phyloP scores from a whole-genome alignment of 202 grass and related monocot species.

The Elaeis oleifera region DNA sequence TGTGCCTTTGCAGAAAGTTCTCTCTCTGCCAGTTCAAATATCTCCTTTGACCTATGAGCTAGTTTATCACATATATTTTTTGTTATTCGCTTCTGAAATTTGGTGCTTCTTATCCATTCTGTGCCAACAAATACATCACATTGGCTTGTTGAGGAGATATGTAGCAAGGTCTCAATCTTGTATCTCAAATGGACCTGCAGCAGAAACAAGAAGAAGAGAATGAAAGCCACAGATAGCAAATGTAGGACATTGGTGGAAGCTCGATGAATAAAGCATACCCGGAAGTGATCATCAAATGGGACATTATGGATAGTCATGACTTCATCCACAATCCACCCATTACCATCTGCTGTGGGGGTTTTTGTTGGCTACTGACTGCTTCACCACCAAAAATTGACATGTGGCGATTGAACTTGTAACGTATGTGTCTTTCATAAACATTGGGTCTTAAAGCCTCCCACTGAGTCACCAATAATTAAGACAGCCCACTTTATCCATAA shows the following conservation, averaged over 20 bases:
- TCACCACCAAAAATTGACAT: conserved; percentile 77
- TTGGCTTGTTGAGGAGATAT: conserved; percentile 18
- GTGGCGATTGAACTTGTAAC: conserved; percentile 74
- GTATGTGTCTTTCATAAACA: conserved; percentile 47
- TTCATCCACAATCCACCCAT: conserved; percentile 61
- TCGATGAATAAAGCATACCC: conserved; percentile 6
- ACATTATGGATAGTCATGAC: conserved; percentile 58
- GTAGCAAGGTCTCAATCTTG: conserved; percentile 23
- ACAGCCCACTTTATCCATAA: conserved; percentile 64
- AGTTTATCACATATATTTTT: conserved; percentile 71
- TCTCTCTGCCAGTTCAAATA: conserved; percentile 55
- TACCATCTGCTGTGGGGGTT: conserved; percentile 28
- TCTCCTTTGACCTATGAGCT: conserved; percentile 53
- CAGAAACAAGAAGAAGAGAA: not conserved
- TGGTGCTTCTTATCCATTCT: conserved; percentile 69
- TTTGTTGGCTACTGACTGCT: conserved; percentile 59
- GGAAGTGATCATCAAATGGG: conserved; percentile 67
- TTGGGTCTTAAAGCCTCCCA: conserved; percentile 43
- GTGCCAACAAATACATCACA: conserved; percentile 59
- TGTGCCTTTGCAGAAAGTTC: conserved; percentile 19
- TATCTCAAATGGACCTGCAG: conserved; percentile 58
- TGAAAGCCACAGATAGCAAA: not conserved
- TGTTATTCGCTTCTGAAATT: conserved; percentile 58
- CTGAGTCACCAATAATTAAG: conserved; percentile 45
- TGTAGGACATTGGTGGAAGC: not conserved